Base-by-base conservation (phyloP, 305 asterid species). In the Rubia occidens region DNA sequence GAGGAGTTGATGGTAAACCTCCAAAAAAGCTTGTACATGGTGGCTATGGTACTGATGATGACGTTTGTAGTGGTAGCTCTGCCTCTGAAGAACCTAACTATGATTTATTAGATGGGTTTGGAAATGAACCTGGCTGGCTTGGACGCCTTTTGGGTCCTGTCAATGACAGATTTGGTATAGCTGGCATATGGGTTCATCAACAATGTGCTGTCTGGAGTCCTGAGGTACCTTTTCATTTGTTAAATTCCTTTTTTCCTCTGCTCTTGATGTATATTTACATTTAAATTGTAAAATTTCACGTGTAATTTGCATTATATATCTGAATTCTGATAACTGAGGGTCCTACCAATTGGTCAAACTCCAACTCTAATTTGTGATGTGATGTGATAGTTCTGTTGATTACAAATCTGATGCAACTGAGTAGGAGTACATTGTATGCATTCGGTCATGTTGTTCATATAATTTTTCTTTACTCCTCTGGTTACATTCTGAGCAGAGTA, bases 181-280 rank as follows among this genome's bases (percentile, higher is more conserved):
- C 99, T 49, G 94, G 97, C 71, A 89, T 94, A 76, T 94, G 97
- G 97, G 97, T 94, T 72, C 99, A 94, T 80, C 99, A 94, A 78
- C 97, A 87, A 66, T 94, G 99, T 88, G 99, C 99, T 72, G 99
- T 94, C 35, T 94, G 99, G 99, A 94, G 99, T 83, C 97, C 99
- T n/a, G 99, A 94, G 96, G 99, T 93, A 79, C 81, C 83, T 32
- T 74, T 53, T n/a, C 11, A 51, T 70, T 44, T 20, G 21, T 66
- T 66, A n/a, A 59, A 72, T 37, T 67, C 65, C 14, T 1, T 11
- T 17, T 26, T 40, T 39, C 66, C 47, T 42, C 18, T 42, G 47
- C 37, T 29, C 40, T 11, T 40, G 29, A 51, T 18, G 20, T 47
- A 18, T 64, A 44, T 26, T 14, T 45, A 53, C 47, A 14, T 24